These are phyloP conservation scores for Tricholoma furcatifolium DNA, from an alignment of 768 basidiomycete genomes.

Conservation along the genomic window DNA sequence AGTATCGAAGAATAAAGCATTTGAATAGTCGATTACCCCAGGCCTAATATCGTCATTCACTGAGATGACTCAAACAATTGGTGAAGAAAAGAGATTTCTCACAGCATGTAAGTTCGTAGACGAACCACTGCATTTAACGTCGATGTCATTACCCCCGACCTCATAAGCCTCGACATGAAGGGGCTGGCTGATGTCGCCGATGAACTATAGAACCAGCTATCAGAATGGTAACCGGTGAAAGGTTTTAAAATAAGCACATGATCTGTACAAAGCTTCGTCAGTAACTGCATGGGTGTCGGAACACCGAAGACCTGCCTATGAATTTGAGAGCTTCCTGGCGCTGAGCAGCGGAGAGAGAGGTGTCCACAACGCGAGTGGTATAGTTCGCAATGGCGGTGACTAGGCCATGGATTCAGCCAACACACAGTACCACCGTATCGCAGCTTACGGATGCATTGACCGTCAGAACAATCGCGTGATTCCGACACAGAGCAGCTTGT, in stretches of 20 bases:
- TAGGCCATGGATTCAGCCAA: conserved; percentile 17
- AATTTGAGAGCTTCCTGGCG: conserved; percentile 53
- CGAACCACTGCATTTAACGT: conserved; percentile 35
- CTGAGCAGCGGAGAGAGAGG: conserved; percentile 39
- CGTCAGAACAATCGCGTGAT: conserved; percentile 42
- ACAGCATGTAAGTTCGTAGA: conserved; percentile 45
- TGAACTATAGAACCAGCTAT: conserved; percentile 27
- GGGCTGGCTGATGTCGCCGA: conserved; percentile 51
- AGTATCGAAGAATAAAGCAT: background rate
- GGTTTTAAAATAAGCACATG: conserved; percentile 24
- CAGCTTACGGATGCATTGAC: conserved; percentile 39
- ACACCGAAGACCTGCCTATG: conserved; percentile 31
- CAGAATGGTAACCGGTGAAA: background rate
- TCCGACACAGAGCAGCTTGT: conserved; percentile 49
- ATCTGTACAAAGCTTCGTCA: conserved; percentile 17
- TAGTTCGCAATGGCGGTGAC: conserved; percentile 60
- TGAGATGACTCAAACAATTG: background rate
- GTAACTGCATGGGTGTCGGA: background rate
- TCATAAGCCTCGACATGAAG: conserved; percentile 45
- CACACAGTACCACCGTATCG: conserved; percentile 18
- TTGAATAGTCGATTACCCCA: conserved; percentile 30
- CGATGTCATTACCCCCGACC: conserved; percentile 45
- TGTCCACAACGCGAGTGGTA: conserved; percentile 46
- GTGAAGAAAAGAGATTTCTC: conserved; percentile 26
- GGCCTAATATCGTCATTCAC: conserved; percentile 19